These are phyloP conservation scores for Pythium grandisporangium DNA, from an alignment of 352 stramenopile genomes.

Conservation along the genomic window DNA sequence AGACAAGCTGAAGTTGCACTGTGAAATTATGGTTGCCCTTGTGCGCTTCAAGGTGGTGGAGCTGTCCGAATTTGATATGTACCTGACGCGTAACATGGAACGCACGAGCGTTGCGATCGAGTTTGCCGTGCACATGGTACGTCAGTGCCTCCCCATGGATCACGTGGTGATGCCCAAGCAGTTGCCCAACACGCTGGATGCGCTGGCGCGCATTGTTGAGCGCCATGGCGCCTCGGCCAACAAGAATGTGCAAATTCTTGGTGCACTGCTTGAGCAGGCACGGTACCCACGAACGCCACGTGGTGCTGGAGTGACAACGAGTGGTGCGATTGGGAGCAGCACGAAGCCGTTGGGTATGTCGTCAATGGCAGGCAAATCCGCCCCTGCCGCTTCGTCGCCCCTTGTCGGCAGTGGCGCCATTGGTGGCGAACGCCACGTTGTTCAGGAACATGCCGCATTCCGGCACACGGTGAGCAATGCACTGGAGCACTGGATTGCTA, in stretches of 20 bases:
- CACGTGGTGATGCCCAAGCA: constrained; percentile 87
- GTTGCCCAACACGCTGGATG: constrained; percentile 91
- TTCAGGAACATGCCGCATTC: constrained; percentile 74
- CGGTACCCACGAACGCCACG: constrained; percentile 33
- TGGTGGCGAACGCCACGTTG: constrained; percentile 27
- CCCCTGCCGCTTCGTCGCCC: too few species aligned
- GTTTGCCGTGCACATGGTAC: constrained; percentile 94
- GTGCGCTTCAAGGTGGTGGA: constrained; percentile 92
- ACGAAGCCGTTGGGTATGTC: too few species aligned
- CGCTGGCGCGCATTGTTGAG: constrained; percentile 81
- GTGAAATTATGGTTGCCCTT: constrained; percentile 93
- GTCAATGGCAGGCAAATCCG: too few species aligned
- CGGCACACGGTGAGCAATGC: constrained; percentile 87
- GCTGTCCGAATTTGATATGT: constrained; percentile 91
- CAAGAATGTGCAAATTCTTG: constrained; percentile 84
- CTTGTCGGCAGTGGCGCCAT: constrained; percentile 5
- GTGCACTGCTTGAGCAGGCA: constrained; percentile 69
- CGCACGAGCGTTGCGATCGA: constrained; percentile 93
- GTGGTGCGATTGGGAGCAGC: constrained; percentile 47
- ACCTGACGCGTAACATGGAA: constrained; percentile 93
- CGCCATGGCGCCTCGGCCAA: constrained; percentile 66
- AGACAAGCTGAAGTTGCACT: constrained; percentile 93
- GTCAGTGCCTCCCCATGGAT: constrained; percentile 88
- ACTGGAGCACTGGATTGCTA: constrained; percentile 97
- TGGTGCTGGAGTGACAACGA: constrained; percentile 27